phyloP scores from a whole-genome alignment of 495 filamentous ascomycete genomes.

The Penicillium pancosmium region DNA sequence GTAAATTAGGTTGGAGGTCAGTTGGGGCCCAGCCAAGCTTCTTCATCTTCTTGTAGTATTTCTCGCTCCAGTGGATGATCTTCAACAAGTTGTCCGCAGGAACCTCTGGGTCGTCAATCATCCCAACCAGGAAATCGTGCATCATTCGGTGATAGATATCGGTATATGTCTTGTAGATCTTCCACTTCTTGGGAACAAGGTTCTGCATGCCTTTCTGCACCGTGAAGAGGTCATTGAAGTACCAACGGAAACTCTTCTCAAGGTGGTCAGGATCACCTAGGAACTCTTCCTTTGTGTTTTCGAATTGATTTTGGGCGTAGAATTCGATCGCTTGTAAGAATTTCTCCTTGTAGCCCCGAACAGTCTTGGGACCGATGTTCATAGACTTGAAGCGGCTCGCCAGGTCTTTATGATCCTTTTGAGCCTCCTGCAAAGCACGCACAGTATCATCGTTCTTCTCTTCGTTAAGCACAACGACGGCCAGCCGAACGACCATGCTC shows the following conservation, averaged over 20 bases:
- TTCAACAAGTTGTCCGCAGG: slow-evolving; percentile 78
- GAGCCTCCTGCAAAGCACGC: slow-evolving; percentile 85
- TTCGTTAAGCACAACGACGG: slow-evolving; percentile 90
- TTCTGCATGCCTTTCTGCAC: slow-evolving; percentile 87
- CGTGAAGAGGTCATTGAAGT: slow-evolving; percentile 93
- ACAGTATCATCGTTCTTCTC: slow-evolving; percentile 94
- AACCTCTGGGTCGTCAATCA: slow-evolving; percentile 80
- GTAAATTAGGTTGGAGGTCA: slow-evolving; percentile 76
- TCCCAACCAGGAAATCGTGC: slow-evolving; percentile 84
- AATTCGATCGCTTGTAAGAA: slow-evolving; percentile 80
- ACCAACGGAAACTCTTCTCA: slow-evolving; percentile 88
- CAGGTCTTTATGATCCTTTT: slow-evolving; percentile 93
- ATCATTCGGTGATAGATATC: slow-evolving; percentile 90
- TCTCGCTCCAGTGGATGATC: slow-evolving; percentile 93
- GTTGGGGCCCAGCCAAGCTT: slow-evolving; percentile 77
- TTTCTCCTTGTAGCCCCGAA: slow-evolving; percentile 96
- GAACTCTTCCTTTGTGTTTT: slow-evolving; percentile 73
- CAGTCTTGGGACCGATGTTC: slow-evolving; percentile 82
- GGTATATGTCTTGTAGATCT: slow-evolving; percentile 86
- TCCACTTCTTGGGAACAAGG: slow-evolving; percentile 96
- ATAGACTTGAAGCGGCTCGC: slow-evolving; percentile 93
- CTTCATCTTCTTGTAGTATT: slow-evolving; percentile 94
- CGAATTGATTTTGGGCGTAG: slow-evolving; percentile 72
- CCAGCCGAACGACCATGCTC: slow-evolving; percentile 86
- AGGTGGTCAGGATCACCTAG: slow-evolving; percentile 78